Percentiles rank a stretch among this genome's conserved stretches.
Evolutionary conservation across 495 filamentous ascomycete species (phyloP).

Genomic region (Lichenothelia convexa): DNA sequence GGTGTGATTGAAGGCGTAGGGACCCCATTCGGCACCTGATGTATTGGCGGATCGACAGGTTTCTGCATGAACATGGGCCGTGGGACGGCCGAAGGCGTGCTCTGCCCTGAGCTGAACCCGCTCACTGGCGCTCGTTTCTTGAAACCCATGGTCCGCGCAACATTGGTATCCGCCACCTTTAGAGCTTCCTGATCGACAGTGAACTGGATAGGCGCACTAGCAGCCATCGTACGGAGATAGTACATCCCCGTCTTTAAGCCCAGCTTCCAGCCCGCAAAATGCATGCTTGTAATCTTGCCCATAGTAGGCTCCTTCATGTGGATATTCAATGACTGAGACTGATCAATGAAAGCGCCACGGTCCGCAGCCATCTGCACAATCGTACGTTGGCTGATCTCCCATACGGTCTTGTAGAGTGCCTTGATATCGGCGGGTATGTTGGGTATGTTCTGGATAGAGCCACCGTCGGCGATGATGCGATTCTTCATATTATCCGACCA

Average conservation of each 20-base stretch:
- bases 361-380: constrained; percentile 97
- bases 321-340: constrained; percentile 97
- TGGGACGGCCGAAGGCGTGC: constrained; percentile 33
- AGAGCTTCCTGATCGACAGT: constrained; percentile 96
- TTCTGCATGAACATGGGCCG: constrained; percentile 41
- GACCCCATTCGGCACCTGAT: constrained; percentile 36
- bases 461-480: constrained; percentile 92
- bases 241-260: constrained; percentile 99
- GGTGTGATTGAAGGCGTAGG: constrained; percentile 43
- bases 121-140: constrained; percentile 48
- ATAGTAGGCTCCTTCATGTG: constrained; percentile 98
- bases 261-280: constrained; percentile 97
- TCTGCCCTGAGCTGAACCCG: constrained; percentile 22
- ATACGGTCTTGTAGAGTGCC: constrained; percentile 96
- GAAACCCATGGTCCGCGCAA: constrained; percentile 39
- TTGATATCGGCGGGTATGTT: constrained; percentile 95
- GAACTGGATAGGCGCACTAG: constrained; percentile 93
- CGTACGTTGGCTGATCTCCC: constrained; percentile 94
- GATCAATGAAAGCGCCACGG: constrained; percentile 94
- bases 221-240: constrained; percentile 96
- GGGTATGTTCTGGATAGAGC: constrained; percentile 88
- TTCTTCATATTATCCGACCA: constrained; percentile 99
- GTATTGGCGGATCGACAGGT: constrained; percentile 24
- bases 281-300: constrained; percentile 99
- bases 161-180: constrained; percentile 68